phyloP scores from a whole-genome alignment of 2,329 filamentous ascomycete species.

The Cadophora sp. region DNA sequence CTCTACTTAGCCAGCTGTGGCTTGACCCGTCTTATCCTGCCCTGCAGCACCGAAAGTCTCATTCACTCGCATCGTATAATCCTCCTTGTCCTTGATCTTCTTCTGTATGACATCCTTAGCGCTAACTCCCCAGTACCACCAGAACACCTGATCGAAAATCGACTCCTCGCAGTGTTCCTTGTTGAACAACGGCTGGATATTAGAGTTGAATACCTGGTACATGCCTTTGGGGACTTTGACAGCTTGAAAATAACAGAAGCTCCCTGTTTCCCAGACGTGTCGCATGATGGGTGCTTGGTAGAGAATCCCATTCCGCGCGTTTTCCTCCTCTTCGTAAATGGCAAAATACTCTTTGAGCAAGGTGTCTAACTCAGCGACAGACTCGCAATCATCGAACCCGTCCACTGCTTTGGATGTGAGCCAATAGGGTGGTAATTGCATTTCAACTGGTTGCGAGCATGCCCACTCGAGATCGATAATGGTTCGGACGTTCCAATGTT shows the following conservation, averaged over 20 bases:
- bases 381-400: slow-evolving; percentile 14
- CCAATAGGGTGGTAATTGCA: slow-evolving; percentile 43
- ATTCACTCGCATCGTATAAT: slow-evolving; percentile 19
- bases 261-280: slow-evolving; percentile 27
- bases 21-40: slow-evolving; percentile 18
- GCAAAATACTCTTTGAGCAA: slow-evolving; percentile 26
- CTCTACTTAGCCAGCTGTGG: slow-evolving; percentile 7
- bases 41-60: slow-evolving; percentile 15
- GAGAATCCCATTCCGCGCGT: slow-evolving; percentile 18
- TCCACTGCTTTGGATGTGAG: slow-evolving; percentile 34
- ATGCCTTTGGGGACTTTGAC: slow-evolving; percentile 34
- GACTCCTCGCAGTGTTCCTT: slow-evolving; percentile 28
- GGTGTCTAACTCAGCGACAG: slow-evolving; percentile 15
- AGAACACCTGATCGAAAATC: slow-evolving; percentile 24
- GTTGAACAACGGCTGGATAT: slow-evolving; percentile 36
- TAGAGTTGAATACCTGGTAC: slow-evolving; percentile 32
- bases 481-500: slow-evolving; percentile 45
- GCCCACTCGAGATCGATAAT: slow-evolving; percentile 48
- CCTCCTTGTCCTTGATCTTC: slow-evolving; percentile 27
- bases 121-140: slow-evolving; percentile 21
- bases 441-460: slow-evolving; percentile 43
- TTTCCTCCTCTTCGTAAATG: slow-evolving; percentile 27
- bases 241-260: slow-evolving; percentile 38
- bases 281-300: slow-evolving; percentile 28
- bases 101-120: slow-evolving; percentile 21